A percentile compares a stretch with the other conserved stretches of the same genome.
Conservation (phyloP, 352 stramenopile genomes). For the Phytophthora hybrid region DNA sequence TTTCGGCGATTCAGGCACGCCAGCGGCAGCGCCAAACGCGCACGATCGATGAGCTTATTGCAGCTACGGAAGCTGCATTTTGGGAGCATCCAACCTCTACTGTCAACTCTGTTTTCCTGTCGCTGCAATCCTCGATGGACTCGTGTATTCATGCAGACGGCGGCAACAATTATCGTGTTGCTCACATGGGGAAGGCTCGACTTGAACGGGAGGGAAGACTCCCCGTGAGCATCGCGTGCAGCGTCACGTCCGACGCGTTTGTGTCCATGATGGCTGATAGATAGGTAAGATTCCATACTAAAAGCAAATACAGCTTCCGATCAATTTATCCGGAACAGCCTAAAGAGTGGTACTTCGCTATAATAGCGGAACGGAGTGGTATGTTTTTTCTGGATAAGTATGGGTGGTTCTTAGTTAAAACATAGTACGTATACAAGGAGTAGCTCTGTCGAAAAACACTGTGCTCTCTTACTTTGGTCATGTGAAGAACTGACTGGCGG, state of each 20-base stretch:
- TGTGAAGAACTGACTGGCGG: too few relatives aligned
- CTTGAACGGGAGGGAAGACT: conserved; percentile 28
- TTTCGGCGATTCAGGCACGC: conserved; percentile 3
- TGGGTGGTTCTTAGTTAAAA: too few relatives aligned
- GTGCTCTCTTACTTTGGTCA: too few relatives aligned
- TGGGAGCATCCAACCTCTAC: conserved; percentile 15
- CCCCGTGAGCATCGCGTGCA: conserved; percentile 11
- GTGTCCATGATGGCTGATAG: conserved; percentile 12
- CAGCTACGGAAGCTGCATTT: not conserved
- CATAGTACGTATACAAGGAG: too few relatives aligned
- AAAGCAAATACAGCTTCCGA: conserved; percentile 7
- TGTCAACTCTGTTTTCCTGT: conserved; percentile 14
- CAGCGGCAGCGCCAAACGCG: not conserved
- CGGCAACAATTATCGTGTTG: conserved; percentile 6
- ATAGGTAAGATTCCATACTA: conserved; percentile 13
- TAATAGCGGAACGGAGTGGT: conserved; percentile 5
- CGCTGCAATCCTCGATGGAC: conserved; percentile 20
- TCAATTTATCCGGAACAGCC: conserved; percentile 7
- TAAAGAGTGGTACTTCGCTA: conserved; percentile 2
- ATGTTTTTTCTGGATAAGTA: too few relatives aligned
- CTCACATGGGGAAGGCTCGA: conserved; percentile 17
- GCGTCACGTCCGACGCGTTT: not conserved
- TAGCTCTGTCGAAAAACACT: too few relatives aligned
- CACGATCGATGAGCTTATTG: conserved; percentile 9
- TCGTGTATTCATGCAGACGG: conserved; percentile 8